Base-by-base conservation (phyloP, 2,329 filamentous ascomycete genomes). In the Pseudocercospora pini-densiflorae region DNA sequence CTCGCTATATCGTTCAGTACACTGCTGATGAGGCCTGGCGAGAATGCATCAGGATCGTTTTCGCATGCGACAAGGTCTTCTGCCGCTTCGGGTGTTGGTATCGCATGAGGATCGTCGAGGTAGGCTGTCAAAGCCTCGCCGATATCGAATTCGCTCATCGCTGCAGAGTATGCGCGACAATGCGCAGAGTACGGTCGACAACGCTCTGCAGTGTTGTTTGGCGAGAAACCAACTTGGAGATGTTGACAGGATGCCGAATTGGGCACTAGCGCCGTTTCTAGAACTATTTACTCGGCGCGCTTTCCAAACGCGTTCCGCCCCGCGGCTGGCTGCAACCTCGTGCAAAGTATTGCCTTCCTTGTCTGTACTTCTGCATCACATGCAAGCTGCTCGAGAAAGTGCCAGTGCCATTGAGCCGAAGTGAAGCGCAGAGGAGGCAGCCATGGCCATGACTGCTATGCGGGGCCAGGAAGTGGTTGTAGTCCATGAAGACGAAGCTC, bases 41-140 rank as follows among this genome's bases (percentile, higher is more conserved):
- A 92, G 71, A 97, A 87, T 59, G 90, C 86, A 76, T 97, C 93
- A 60, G 93, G 92, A 74, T 97, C 93, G 79, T 92, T 91, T 83
- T 98, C 95, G 86, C 92, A 96, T 78, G 98, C 94, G 74, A 93
- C 86, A 21, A 99, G 88, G 66, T 91, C 88, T 53, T 89, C 81
- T 73, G 95, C 91, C 63, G 94, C 95, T 79, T 98, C 94, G 51
- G 92, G 90, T 2, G 94, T 97, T 7, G 91, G 85, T 63, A 98
- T 91, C 45, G 88, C 87, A 54, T 89, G 85, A 8, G 95, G 94
- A 79, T 98, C 94, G 81, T 93, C 96, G 87, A 97, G 92, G 82
- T 97, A 99, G 79, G 92, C 88, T 85, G 97, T 97, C 80, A 98
- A 90, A 71, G 93, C 93, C 83, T 97, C 91, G 79, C 97, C 97